Evolutionary conservation across 2,329 filamentous ascomycete genomes (phyloP).

Genomic region (Pestalotiopsis sp.): DNA sequence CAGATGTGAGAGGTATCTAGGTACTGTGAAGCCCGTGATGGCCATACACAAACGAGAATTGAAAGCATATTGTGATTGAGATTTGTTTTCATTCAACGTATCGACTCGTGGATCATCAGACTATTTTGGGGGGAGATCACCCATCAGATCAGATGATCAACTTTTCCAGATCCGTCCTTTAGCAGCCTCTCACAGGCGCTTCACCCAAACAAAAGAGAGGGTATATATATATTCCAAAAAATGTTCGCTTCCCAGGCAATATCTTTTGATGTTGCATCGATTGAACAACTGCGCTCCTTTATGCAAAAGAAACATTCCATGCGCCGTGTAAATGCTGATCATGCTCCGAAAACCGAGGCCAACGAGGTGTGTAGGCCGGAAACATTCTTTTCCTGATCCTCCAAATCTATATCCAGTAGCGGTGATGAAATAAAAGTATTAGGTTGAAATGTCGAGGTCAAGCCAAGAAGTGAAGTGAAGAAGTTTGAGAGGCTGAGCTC

Average conservation of each 20-base stretch:
- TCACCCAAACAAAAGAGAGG: neutral
- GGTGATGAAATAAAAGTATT: neutral
- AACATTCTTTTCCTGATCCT: neutral
- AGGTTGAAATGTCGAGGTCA: neutral
- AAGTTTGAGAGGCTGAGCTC: slow-evolving; percentile 25
- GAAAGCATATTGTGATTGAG: neutral
- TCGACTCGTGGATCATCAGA: neutral
- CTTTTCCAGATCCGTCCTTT: neutral
- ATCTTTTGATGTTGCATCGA: neutral
- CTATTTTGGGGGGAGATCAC: neutral
- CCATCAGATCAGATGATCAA: neutral
- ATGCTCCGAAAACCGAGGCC: neutral
- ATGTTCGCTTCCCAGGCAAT: neutral
- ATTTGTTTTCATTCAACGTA: neutral
- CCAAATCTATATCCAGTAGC: neutral
- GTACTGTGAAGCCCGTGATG: too few species aligned
- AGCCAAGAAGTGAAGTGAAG: slow-evolving; percentile 13
- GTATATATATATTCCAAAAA: neutral
- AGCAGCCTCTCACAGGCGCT: neutral
- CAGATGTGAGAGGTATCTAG: too few species aligned
- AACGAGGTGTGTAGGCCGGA: neutral
- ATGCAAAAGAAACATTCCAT: neutral
- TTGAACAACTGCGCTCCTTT: neutral
- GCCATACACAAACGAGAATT: neutral
- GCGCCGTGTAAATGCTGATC: neutral